These are phyloP conservation scores for Acanthamoeba culbertsoni DNA, from an alignment of 208 protist genomes.

Conservation along the genomic window DNA sequence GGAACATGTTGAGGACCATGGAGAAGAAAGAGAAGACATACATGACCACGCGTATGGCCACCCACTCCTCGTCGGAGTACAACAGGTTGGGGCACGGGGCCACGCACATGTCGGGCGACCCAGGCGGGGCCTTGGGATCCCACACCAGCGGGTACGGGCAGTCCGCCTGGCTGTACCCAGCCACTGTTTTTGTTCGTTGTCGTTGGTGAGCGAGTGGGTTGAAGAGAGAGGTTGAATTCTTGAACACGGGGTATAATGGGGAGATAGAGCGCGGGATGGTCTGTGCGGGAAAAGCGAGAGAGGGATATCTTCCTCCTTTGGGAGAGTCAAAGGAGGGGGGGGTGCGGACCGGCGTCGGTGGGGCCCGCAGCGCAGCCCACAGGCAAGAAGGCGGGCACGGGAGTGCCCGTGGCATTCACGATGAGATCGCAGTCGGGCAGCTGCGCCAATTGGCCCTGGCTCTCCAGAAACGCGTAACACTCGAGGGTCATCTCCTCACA, in stretches of 20 bases:
- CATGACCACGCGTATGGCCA: background rate
- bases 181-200: background rate
- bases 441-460: too few species aligned
- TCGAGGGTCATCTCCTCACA: slow-evolving; percentile 8
- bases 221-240: too few species aligned
- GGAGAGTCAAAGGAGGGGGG: background rate
- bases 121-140: background rate
- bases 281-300: background rate
- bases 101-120: background rate
- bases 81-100: background rate
- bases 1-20: background rate
- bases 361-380: background rate
- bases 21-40: background rate
- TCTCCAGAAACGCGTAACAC: background rate
- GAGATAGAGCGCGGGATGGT: too few species aligned
- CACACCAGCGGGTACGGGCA: background rate
- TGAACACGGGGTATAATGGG: too few species aligned
- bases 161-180: background rate
- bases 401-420: background rate
- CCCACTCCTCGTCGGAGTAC: background rate
- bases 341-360: background rate
- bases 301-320: background rate
- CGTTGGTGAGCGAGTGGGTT: background rate
- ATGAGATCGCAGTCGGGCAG: slow-evolving; percentile 1
- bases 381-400: background rate